These are phyloP conservation scores for Turnera subulata DNA, from an alignment of 345 rosid genomes.

Conservation along the genomic window DNA sequence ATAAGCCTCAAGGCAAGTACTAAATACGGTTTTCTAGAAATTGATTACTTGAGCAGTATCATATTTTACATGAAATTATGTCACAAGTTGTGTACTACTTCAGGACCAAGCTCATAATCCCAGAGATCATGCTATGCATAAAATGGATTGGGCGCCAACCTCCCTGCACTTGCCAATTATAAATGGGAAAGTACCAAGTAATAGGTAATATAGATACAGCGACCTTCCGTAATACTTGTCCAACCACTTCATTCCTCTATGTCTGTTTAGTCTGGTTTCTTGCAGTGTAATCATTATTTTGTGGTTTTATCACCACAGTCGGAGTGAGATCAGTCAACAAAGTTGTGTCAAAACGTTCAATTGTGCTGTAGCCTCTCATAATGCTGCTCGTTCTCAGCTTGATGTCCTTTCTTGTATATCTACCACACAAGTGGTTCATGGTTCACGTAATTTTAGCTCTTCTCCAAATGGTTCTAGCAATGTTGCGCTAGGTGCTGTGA, in stretches of 20 bases:
- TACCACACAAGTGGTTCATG: conserved; percentile 7
- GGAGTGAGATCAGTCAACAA: conserved; percentile 14
- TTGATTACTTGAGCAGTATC: background rate
- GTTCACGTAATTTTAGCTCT: conserved; percentile 26
- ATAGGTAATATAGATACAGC: conserved; percentile 12
- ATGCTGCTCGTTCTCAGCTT: conserved; percentile 10
- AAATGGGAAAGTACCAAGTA: conserved; percentile 14
- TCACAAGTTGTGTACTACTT: conserved; percentile 3
- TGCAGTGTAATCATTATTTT: background rate
- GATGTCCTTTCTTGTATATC: conserved; percentile 9
- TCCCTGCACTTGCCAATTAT: conserved; percentile 9
- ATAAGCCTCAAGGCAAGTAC: conserved; percentile 25
- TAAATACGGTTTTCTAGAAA: background rate
- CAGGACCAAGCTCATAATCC: conserved; percentile 34
- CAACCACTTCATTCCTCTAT: no score
- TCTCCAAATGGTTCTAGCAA: conserved; percentile 24
- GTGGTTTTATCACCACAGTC: conserved; percentile 8
- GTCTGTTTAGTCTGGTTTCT: conserved; percentile 1
- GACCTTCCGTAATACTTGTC: background rate
- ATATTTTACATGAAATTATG: background rate
- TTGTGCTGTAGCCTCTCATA: conserved; percentile 21
- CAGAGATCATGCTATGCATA: conserved; percentile 10
- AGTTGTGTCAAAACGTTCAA: conserved; percentile 5
- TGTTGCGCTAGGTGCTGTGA: conserved; percentile 19
- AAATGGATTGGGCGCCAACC: conserved; percentile 12